Base-by-base conservation (phyloP, 2,329 filamentous ascomycete species). In the Xylariaceae sp. region DNA sequence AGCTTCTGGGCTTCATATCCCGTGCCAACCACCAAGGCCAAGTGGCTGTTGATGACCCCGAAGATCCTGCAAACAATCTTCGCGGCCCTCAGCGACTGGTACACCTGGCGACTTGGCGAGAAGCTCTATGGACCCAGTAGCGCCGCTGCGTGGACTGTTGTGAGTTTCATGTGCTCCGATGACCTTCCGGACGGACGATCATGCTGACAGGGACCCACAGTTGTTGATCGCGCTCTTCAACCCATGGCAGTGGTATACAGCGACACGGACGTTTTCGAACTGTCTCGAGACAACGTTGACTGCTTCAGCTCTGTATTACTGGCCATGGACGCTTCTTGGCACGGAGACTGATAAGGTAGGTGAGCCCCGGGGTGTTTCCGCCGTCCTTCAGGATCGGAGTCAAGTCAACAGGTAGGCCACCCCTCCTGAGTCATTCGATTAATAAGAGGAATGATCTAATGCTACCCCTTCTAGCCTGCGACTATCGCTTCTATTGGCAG, bases 211-310 rank as follows among this genome's bases (percentile, higher is more conserved):
- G 54, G 59, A 45, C 49, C 51, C 39, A 23, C 63, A 92, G 87
- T 78, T 96, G 51, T 80, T 82, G 60, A 81, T 94, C 75, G 87
- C 86, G 2, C 73, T 89, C 49, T 77, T 86, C 68, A 96, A 86
- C 73, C 90, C 94, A 5, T 99, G 94, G 92, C 91, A 97, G 73
- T 97, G 90, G 90, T 97, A 94, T 75, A 94, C 88, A 75, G 94
- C 92, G 1, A 93, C 92, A 0, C 84, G 94, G 51, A 96, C 94
- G 0, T 88, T 99, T 70, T 97, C 93, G 57, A 99, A 99, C 75
- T 94, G 88, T 55, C 78, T 97, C 3, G 94, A 99, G 78, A 91
- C 88, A n/a, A 89, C 89, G 0, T 76, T 99, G 66, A 97, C 93
- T 3, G 80, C 89, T 60, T 80, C 85, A 68, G 93, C 92, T 1